These are phyloP conservation scores for Linnemannia zychae DNA, from an alignment of 192 early-diverging fungal species.

Conservation along the genomic window DNA sequence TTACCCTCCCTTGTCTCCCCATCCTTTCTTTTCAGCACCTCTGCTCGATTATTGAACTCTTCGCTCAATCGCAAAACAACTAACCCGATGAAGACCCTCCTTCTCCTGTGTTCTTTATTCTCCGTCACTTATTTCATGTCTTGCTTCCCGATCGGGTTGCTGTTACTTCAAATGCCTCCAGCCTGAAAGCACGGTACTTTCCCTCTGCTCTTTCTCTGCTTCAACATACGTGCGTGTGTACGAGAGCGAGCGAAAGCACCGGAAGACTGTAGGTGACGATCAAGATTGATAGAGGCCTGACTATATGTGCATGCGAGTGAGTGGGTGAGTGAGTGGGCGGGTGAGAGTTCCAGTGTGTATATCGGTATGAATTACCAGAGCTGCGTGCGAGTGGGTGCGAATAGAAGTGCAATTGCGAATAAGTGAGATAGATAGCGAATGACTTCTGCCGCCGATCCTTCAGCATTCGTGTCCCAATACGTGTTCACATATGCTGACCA, in stretches of 20 bases:
- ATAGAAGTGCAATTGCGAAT: background rate
- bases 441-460: background rate
- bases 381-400: background rate
- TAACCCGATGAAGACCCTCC: background rate
- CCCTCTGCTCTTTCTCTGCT: background rate
- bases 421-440: background rate
- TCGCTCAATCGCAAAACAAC: background rate
- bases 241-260: background rate
- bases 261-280: background rate
- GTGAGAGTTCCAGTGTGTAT: background rate
- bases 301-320: background rate
- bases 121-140: background rate
- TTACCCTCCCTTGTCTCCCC: background rate
- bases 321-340: background rate
- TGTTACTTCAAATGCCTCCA: background rate
- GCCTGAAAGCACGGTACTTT: background rate
- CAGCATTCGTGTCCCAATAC: background rate
- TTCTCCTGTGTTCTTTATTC: background rate
- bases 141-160: background rate
- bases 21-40: background rate
- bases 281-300: background rate
- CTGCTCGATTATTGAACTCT: background rate
- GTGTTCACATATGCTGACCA: conserved; percentile 10
- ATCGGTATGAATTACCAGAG: background rate
- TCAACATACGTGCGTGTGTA: background rate